Percentiles rank a stretch among this genome's conserved stretches.
These are phyloP conservation scores for Talaromyces sp. DNA, from an alignment of 2,329 filamentous ascomycete genomes.

Conservation along the genomic window DNA sequence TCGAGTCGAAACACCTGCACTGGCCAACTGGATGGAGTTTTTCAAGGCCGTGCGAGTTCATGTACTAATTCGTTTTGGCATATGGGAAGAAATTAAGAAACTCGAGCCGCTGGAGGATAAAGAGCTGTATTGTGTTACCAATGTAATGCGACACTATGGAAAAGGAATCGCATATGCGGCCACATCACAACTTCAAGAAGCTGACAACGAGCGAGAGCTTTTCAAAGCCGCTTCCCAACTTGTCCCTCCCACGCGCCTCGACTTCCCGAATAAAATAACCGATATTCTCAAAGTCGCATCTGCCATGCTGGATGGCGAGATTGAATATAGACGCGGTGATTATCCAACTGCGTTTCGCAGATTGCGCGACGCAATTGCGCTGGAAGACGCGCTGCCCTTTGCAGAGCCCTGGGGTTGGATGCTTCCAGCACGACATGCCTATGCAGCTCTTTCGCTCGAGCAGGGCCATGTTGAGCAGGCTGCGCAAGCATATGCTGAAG, in stretches of 20 bases:
- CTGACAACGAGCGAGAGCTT: slow-evolving; percentile 33
- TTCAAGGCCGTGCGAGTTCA: slow-evolving; percentile 9
- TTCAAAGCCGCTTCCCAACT: slow-evolving; percentile 46
- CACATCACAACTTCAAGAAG: slow-evolving; percentile 43
- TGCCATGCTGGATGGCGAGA: slow-evolving; percentile 56
- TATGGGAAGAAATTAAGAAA: slow-evolving; percentile 12
- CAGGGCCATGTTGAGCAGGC: slow-evolving; percentile 51
- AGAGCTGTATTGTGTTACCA: slow-evolving; percentile 60
- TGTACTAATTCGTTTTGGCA: slow-evolving; percentile 12
- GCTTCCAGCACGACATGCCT: slow-evolving; percentile 60
- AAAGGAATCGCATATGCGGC: slow-evolving; percentile 60
- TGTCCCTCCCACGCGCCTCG: slow-evolving; percentile 53
- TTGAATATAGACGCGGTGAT: slow-evolving; percentile 57
- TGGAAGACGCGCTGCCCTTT: slow-evolving; percentile 55
- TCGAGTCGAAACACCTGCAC: slow-evolving; percentile 8
- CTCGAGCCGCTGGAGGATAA: slow-evolving; percentile 27
- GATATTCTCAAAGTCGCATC: slow-evolving; percentile 56
- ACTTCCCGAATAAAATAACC: slow-evolving; percentile 59
- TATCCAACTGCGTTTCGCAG: slow-evolving; percentile 51
- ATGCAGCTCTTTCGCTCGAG: slow-evolving; percentile 57
- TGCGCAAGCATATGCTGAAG: slow-evolving; percentile 47
- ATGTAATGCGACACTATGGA: slow-evolving; percentile 60
- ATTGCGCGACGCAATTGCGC: slow-evolving; percentile 48
- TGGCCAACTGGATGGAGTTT: slow-evolving; percentile 13
- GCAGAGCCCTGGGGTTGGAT: slow-evolving; percentile 68